phyloP scores from a whole-genome alignment of 2,329 filamentous ascomycete species.

The Aspergillus neoniger region DNA sequence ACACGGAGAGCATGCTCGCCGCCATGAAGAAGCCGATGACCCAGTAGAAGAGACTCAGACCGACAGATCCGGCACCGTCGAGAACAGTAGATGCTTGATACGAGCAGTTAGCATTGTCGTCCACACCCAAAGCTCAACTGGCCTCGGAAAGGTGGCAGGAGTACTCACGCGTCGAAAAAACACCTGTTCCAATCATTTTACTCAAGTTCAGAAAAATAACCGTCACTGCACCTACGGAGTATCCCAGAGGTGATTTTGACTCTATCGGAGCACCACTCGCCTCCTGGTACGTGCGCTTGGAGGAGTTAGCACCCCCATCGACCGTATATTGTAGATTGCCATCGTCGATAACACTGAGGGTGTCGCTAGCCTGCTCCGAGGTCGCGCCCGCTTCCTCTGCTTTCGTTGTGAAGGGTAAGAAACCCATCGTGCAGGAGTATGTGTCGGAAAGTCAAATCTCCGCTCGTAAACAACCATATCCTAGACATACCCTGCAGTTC shows the following conservation, averaged over 20 bases:
- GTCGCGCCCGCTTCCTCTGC: neutral
- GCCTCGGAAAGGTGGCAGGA: neutral
- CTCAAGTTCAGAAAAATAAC: slow-evolving; percentile 63
- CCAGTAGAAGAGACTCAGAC: slow-evolving; percentile 66
- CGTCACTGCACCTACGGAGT: slow-evolving; percentile 58
- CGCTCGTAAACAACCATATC: neutral
- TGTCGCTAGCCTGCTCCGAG: neutral
- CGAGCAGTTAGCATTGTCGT: neutral
- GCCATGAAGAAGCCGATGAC: slow-evolving; percentile 63
- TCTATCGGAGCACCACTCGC: slow-evolving; percentile 65
- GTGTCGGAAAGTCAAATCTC: no score
- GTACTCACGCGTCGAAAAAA: slow-evolving; percentile 64
- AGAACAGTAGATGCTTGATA: slow-evolving; percentile 59
- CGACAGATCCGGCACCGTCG: slow-evolving; percentile 61
- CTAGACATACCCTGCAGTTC: neutral
- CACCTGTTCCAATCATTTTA: slow-evolving; percentile 64
- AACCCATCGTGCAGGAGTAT: neutral
- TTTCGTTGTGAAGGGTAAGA: neutral
- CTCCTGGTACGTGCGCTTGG: slow-evolving; percentile 59
- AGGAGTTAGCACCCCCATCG: slow-evolving; percentile 45
- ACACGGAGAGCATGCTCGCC: slow-evolving; percentile 57
- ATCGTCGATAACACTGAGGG: slow-evolving; percentile 12
- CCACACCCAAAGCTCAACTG: neutral
- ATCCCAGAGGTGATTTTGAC: slow-evolving; percentile 59
- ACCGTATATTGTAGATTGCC: slow-evolving; percentile 18